These are phyloP conservation scores for Cryptococcus sp. DNA, from an alignment of 1,284 basidiomycete genomes.

Conservation along the genomic window DNA sequence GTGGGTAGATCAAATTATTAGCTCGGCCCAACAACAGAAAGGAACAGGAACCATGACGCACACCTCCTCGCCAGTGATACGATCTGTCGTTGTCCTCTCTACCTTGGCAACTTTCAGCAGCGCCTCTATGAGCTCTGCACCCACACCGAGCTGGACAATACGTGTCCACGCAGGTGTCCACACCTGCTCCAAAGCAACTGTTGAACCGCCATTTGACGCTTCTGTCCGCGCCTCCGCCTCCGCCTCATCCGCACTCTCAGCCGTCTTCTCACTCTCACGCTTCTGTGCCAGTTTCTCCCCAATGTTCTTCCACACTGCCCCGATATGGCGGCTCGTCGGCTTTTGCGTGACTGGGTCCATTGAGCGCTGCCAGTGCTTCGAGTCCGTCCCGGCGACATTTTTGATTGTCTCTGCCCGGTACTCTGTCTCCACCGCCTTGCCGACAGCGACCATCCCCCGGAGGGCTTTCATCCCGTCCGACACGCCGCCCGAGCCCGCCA, in stretches of 20 bases:
- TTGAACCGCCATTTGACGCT: conserved; percentile 47
- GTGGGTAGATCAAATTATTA: neutral
- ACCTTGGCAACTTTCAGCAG: conserved; percentile 82
- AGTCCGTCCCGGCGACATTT: conserved; percentile 50
- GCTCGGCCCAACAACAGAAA: neutral
- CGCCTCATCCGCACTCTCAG: conserved; percentile 49
- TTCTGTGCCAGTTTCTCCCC: conserved; percentile 17
- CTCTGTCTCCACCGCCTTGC: conserved; percentile 81
- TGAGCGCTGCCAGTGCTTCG: conserved; percentile 32
- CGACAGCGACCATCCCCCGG: conserved; percentile 75
- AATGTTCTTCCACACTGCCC: conserved; percentile 39
- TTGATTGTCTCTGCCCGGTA: conserved; percentile 79
- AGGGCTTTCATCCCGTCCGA: conserved; percentile 87
- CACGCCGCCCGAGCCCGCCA: conserved; percentile 73
- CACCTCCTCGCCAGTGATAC: conserved; percentile 59
- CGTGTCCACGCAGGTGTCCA: conserved; percentile 82
- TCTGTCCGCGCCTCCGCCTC: neutral
- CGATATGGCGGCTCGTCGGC: conserved; percentile 27
- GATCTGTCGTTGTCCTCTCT: conserved; percentile 60
- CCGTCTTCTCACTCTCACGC: conserved; percentile 50
- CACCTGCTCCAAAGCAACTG: conserved; percentile 56
- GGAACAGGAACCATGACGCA: conserved; percentile 34
- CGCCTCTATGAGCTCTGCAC: conserved; percentile 76
- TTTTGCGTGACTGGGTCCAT: conserved; percentile 37
- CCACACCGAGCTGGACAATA: conserved; percentile 69